Conservation (phyloP, 371 early-diverging fungal genomes). For the Mortierella sp. region DNA sequence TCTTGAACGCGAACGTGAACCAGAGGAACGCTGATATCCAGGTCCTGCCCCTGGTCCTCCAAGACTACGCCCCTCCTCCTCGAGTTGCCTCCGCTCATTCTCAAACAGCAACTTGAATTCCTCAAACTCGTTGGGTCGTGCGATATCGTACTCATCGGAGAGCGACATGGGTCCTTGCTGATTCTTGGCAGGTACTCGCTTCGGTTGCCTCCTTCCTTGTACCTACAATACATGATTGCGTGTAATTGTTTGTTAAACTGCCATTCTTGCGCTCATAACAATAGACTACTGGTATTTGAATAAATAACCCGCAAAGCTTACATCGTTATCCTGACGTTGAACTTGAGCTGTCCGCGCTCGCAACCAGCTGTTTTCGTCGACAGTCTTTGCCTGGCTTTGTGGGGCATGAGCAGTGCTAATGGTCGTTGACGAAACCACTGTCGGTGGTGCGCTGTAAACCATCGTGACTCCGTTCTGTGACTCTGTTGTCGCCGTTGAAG, state of each 20-base stretch:
- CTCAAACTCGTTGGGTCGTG: conserved; percentile 75
- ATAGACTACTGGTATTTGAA: neutral
- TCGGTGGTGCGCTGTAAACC: neutral
- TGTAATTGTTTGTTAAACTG: neutral
- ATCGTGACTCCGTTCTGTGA: neutral
- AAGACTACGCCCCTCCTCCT: conserved; percentile 42
- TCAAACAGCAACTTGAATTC: conserved; percentile 65
- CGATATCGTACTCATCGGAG: conserved; percentile 72
- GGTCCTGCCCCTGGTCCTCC: neutral
- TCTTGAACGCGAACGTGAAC: conserved; percentile 44
- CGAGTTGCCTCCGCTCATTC: conserved; percentile 52
- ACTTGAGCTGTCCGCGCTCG: conserved; percentile 49
- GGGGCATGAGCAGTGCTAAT: neutral
- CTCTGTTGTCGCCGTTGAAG: neutral
- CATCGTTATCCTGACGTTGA: conserved; percentile 43
- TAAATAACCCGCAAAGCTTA: conserved; percentile 2
- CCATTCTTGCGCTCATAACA: neutral
- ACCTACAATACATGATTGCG: neutral
- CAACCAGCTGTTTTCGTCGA: conserved; percentile 54
- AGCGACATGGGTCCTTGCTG: conserved; percentile 47
- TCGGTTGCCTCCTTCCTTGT: conserved; percentile 23
- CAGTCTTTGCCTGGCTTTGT: neutral
- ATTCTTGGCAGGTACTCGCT: conserved; percentile 15
- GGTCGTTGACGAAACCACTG: neutral
- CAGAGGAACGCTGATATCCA: conserved; percentile 18